Evolutionary conservation across 192 early-diverging fungal genomes (phyloP).

Genomic region (Coemansia sp.): DNA sequence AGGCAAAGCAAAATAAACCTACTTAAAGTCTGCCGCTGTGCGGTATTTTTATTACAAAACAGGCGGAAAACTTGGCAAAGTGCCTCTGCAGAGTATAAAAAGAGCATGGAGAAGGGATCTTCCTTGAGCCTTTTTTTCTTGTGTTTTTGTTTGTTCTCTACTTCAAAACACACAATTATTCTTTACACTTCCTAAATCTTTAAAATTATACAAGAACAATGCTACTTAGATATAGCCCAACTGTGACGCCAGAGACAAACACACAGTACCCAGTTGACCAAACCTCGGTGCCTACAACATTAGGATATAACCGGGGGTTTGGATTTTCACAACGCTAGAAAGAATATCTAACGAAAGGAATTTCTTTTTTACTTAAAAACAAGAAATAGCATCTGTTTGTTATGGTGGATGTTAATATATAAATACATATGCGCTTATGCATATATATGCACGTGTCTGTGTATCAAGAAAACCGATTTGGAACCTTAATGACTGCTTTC

Average conservation of each 20-base stretch:
- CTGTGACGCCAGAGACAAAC: background rate
- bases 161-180: background rate
- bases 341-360: too few species aligned
- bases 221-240: background rate
- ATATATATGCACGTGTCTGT: too few species aligned
- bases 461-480: too few species aligned
- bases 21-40: background rate
- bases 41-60: background rate
- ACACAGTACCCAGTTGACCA: background rate
- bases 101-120: background rate
- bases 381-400: too few species aligned
- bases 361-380: too few species aligned
- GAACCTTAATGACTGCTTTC: too few species aligned
- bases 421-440: too few species aligned
- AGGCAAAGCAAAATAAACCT: background rate
- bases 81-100: background rate
- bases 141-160: background rate
- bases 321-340: background rate
- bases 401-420: too few species aligned
- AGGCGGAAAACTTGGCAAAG: too few species aligned
- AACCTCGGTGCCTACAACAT: background rate
- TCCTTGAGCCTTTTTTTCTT: background rate
- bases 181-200: background rate
- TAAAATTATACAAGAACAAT: background rate
- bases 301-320: background rate